Percentiles rank a stretch among this genome's conserved stretches.
These are phyloP conservation scores for Scedosporium apiospermum DNA, from an alignment of 2,329 filamentous ascomycete genomes.

Conservation along the genomic window DNA sequence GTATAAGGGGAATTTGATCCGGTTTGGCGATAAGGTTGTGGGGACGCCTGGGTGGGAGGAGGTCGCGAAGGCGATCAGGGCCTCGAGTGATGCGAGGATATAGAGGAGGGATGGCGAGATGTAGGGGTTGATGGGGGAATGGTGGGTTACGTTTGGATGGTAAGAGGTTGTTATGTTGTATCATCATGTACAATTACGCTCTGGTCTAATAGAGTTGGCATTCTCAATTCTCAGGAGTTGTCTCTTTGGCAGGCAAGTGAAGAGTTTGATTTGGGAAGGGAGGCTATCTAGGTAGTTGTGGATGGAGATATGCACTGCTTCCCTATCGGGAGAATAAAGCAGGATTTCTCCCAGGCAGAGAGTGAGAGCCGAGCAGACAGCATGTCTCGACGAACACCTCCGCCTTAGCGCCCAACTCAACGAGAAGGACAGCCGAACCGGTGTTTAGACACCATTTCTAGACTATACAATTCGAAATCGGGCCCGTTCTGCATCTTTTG, in stretches of 20 bases:
- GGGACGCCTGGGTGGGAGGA: constrained; percentile 44
- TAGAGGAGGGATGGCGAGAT: constrained; percentile 18
- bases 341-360: too few relatives aligned
- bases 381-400: too few relatives aligned
- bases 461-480: too few relatives aligned
- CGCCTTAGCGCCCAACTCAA: too few relatives aligned
- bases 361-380: too few relatives aligned
- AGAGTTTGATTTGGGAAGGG: too few relatives aligned
- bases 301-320: too few relatives aligned
- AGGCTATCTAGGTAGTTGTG: too few relatives aligned
- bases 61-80: constrained; percentile 39
- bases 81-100: constrained; percentile 40
- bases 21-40: constrained; percentile 53
- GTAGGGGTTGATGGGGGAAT: background rate
- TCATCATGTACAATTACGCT: constrained; percentile 3
- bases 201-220: background rate
- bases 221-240: background rate
- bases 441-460: too few relatives aligned
- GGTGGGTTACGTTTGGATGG: background rate
- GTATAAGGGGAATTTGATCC: constrained; percentile 79
- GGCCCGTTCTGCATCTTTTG: too few relatives aligned
- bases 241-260: background rate
- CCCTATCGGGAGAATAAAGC: too few relatives aligned
- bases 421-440: too few relatives aligned
- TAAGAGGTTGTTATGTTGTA: background rate